A percentile compares a stretch with the other conserved stretches of the same genome.
Conservation (phyloP, 2,329 filamentous ascomycete genomes). For the Teratosphaeria destructans region DNA sequence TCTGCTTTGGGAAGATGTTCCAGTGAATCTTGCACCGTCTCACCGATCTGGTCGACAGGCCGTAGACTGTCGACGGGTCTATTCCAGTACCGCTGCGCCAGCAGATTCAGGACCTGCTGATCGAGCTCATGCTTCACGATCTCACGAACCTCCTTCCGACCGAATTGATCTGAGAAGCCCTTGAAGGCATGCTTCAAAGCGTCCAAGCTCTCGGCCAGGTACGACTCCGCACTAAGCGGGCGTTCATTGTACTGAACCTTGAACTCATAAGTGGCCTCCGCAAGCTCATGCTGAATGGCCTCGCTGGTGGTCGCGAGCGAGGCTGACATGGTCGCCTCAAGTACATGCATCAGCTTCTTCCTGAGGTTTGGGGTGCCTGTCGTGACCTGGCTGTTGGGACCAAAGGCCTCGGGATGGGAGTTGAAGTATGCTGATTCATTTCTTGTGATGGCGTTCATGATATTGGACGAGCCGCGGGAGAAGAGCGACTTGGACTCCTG, state of each 20-base stretch:
- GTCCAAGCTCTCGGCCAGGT: conserved; percentile 88
- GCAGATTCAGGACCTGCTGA: conserved; percentile 83
- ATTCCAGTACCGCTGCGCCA: conserved; percentile 96
- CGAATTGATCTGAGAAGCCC: conserved; percentile 80
- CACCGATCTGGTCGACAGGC: conserved; percentile 25
- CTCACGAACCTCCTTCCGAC: conserved; percentile 76
- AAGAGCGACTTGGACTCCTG: conserved; percentile 58
- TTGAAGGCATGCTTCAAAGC: conserved; percentile 98
- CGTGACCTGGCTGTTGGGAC: conserved; percentile 57
- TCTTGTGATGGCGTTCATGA: conserved; percentile 69
- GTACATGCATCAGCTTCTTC: conserved; percentile 92
- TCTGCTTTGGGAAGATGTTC: conserved; percentile 76
- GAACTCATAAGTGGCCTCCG: conserved; percentile 96
- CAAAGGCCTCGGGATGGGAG: conserved; percentile 70
- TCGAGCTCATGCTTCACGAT: conserved; percentile 87
- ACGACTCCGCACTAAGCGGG: conserved; percentile 87
- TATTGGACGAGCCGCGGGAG: conserved; percentile 68
- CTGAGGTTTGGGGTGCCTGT: conserved; percentile 80
- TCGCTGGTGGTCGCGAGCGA: conserved; percentile 83
- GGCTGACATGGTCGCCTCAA: conserved; percentile 94
- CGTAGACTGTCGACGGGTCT: conserved; percentile 81
- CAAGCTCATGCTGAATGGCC: conserved; percentile 86
- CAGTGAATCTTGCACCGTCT: conserved; percentile 20
- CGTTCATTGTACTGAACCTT: conserved; percentile 99
- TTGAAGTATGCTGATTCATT: conserved; percentile 86